These are phyloP conservation scores for Onygena corvina DNA, from an alignment of 2,329 filamentous ascomycete genomes.

Conservation along the genomic window DNA sequence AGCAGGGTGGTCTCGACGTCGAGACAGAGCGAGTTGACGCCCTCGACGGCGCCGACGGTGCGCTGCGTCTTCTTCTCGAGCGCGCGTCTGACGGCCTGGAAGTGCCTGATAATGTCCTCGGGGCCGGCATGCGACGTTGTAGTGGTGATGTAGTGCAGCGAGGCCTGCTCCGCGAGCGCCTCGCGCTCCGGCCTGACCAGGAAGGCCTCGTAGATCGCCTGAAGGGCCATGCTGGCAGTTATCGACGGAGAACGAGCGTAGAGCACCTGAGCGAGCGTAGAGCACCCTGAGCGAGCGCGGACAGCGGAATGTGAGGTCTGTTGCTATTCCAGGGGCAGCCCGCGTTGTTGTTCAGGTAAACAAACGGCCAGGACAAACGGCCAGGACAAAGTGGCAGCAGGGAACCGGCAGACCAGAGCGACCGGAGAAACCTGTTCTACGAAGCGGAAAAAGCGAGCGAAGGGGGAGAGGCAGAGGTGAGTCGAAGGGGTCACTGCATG, in stretches of 20 bases:
- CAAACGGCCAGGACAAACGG: too few relatives aligned
- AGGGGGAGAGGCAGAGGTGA: neutral
- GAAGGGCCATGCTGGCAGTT: conserved; percentile 30
- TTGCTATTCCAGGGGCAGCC: too few relatives aligned
- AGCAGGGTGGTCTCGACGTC: conserved; percentile 76
- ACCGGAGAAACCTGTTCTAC: too few relatives aligned
- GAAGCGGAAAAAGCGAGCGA: too few relatives aligned
- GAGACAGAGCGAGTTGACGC: conserved; percentile 53
- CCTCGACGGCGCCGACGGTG: conserved; percentile 62
- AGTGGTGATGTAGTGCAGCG: conserved; percentile 81
- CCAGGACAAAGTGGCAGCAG: too few relatives aligned
- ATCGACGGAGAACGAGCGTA: neutral
- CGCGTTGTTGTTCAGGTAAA: too few relatives aligned
- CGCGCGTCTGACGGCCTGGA: conserved; percentile 57
- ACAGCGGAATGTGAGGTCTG: too few relatives aligned
- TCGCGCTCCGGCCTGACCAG: conserved; percentile 54
- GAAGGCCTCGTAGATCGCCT: conserved; percentile 56
- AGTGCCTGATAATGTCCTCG: conserved; percentile 70
- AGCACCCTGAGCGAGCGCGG: too few relatives aligned
- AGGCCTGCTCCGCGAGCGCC: conserved; percentile 52
- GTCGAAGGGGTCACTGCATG: neutral
- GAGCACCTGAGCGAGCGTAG: too few relatives aligned
- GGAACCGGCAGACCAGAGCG: too few relatives aligned
- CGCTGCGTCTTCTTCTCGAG: conserved; percentile 75
- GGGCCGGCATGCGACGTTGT: conserved; percentile 60